Evolutionary conservation across 2,329 filamentous ascomycete species (phyloP).

Genomic region (Ceratocystis variospora): DNA sequence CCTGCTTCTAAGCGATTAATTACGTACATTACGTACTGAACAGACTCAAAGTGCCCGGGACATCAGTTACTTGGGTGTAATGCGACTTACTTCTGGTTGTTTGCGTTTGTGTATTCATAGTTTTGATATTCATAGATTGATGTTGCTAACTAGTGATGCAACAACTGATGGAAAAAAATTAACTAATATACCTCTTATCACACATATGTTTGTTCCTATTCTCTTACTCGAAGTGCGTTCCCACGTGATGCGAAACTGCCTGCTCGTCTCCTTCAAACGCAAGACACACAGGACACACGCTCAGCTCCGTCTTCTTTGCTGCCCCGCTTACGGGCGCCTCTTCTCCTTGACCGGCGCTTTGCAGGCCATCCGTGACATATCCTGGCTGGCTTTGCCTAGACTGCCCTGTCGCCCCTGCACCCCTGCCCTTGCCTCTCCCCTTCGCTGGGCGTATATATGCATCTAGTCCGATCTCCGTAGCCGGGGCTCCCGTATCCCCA

Average conservation of each 20-base stretch:
- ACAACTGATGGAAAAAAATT: not conserved
- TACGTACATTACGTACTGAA: not conserved
- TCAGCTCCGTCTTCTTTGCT: conserved; percentile 6
- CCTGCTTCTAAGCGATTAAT: not conserved
- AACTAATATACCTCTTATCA: not conserved
- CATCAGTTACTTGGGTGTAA: not conserved
- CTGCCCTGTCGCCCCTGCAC: not conserved
- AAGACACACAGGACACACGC: conserved; percentile 51
- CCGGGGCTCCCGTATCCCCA: conserved; percentile 22
- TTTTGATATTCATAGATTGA: not conserved
- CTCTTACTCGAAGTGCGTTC: conserved; percentile 35
- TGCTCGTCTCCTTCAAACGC: conserved; percentile 53
- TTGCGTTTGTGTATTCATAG: not conserved
- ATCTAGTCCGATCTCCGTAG: conserved; percentile 34
- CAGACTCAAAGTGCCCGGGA: not conserved
- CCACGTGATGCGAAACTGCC: conserved; percentile 55
- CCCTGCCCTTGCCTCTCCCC: not conserved
- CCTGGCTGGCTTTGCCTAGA: not conserved
- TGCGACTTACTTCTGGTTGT: not conserved
- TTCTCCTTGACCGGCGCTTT: not conserved
- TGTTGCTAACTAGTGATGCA: not conserved
- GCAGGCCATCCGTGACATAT: not conserved
- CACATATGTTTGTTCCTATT: not conserved
- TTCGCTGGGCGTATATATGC: conserved; percentile 34
- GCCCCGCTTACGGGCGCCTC: not conserved